Conservation (phyloP, 768 basidiomycete genomes). For the Mycena sanguinolenta region DNA sequence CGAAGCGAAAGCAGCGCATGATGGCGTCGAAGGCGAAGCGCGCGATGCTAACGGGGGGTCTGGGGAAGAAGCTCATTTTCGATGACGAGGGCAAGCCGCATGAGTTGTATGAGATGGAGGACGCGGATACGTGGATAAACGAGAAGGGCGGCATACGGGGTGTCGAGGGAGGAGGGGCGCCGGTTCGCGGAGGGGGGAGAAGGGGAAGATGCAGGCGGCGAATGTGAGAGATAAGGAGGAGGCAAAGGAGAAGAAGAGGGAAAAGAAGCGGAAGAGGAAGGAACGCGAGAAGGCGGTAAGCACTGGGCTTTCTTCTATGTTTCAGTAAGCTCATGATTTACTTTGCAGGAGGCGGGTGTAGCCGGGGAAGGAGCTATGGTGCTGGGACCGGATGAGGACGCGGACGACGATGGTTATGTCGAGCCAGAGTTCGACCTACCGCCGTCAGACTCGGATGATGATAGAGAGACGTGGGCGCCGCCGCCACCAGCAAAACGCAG, state of each 20-base stretch:
- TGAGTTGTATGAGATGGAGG: conserved; percentile 86
- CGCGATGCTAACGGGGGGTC: conserved; percentile 72
- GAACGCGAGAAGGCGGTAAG: conserved; percentile 71
- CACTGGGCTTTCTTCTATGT: conserved; percentile 35
- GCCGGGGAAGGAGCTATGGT: conserved; percentile 54
- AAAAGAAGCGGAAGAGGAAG: conserved; percentile 94
- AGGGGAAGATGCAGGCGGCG: conserved; percentile 74
- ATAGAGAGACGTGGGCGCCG: conserved; percentile 45
- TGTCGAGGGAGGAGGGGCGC: conserved; percentile 73
- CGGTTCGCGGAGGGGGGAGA: conserved; percentile 82
- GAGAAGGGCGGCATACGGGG: conserved; percentile 74
- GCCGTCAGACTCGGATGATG: conserved; percentile 49
- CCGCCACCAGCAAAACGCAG: conserved; percentile 50
- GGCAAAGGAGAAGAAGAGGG: conserved; percentile 88
- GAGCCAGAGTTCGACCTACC: conserved; percentile 78
- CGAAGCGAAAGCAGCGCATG: conserved; percentile 88
- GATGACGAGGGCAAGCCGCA: conserved; percentile 89
- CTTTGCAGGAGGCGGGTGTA: conserved; percentile 44
- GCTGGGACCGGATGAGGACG: conserved; percentile 26
- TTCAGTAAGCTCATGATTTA: conserved; percentile 28
- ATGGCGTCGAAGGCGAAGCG: conserved; percentile 73
- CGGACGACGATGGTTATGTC: conserved; percentile 67
- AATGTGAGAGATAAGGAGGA: conserved; percentile 86
- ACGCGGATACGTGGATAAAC: conserved; percentile 77
- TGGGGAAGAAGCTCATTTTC: conserved; percentile 84